Base-by-base conservation (phyloP, 1,284 basidiomycete species). In the Flammula alnicola region DNA sequence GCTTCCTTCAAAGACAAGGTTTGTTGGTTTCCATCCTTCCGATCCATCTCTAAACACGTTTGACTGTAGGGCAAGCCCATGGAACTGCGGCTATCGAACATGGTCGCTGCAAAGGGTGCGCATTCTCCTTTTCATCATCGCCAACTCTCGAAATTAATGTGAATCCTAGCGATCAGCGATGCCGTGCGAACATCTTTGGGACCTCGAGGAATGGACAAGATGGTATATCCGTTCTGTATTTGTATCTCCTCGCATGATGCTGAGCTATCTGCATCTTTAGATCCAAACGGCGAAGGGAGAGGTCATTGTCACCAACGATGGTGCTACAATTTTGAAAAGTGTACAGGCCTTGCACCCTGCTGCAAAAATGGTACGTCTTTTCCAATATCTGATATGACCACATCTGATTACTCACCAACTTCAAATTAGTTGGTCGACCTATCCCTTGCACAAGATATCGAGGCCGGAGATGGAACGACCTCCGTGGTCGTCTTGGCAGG, bases 141-240 rank as follows among this genome's bases (percentile, higher is more conserved):
- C 47, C 14, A 36, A 8, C n/a, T 16, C 47, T 55, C 17, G 37
- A 22, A 52, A 39, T 51, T 41, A 51, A 66, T 3, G 51, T 52
- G 38, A 54, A 39, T 43, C 46, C 16, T 58, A 97, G 96, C 97
- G 27, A 97, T 99, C 63, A 95, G 94, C 62, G 96, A 98, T 76
- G 96, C 95, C 44, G 94, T 99, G 29, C 81, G 97, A 64, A 99
- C 97, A 43, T 98, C 95, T 44, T 75, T 99, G 57, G 97, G 97
- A 14, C 97, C 97, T 38, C 88, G 93, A 72, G 97, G 97, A 59
- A 99, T 99, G 97, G 97, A 99, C 77, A 98, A 98, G 78, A 98
- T 98, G 95, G 95, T 91, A 62, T 55, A 76, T 64, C 42, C 32
- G 22, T 47, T 37, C n/a, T 17, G 29, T n/a, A 37, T 19, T 49